Evolutionary conservation across 495 filamentous ascomycete species (phyloP), one percentile per base, ranked within the genome.

Genomic region (Collariella sp.): DNA sequence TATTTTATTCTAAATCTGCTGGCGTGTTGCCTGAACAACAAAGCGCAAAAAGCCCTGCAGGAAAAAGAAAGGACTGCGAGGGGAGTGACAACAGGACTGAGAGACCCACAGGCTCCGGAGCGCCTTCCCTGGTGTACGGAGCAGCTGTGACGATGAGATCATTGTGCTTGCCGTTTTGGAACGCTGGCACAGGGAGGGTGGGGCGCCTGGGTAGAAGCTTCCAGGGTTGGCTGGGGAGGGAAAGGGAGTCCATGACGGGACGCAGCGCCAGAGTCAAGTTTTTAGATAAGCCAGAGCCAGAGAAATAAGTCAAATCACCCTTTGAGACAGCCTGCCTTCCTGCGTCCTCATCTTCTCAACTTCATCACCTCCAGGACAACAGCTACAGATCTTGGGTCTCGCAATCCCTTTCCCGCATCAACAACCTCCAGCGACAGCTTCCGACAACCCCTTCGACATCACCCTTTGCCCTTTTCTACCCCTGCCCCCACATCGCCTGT

Each of bases 71-170:
- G 26, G 26, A n/a, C n/a, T n/a, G n/a, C n/a, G n/a, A n/a, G n/a
- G n/a, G n/a, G n/a, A n/a, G n/a, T n/a, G n/a, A n/a, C n/a, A n/a
- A n/a, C n/a, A n/a, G n/a, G n/a, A n/a, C n/a, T n/a, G 31, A 6
- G 12, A 34, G 31, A 34, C 5, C 12, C 12, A 5, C 31, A 34
- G 31, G 16, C 7, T n/a, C 9, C 9, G 36, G 4, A 39, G 49
- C 18, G 6, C 34, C 34, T 46, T 42, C 34, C 22, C 40, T 40
- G 51, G 22, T 53, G 51, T 34, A 20, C 57, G 60, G 46, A 49
- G 57, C 61, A 59, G 61, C 66, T n/a, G n/a, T n/a, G n/a, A 66
- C 65, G 66, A 68, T 68, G 66, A 68, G 61, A 64, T 68, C 63
- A 66, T 66, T 50, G 47, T 34, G 46, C 15, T 39, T 26, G 38